Percentiles rank a stretch among this genome's conserved stretches.
Conservation (phyloP, 2,329 filamentous ascomycete genomes). For the Aspergillus sclerotialis region DNA sequence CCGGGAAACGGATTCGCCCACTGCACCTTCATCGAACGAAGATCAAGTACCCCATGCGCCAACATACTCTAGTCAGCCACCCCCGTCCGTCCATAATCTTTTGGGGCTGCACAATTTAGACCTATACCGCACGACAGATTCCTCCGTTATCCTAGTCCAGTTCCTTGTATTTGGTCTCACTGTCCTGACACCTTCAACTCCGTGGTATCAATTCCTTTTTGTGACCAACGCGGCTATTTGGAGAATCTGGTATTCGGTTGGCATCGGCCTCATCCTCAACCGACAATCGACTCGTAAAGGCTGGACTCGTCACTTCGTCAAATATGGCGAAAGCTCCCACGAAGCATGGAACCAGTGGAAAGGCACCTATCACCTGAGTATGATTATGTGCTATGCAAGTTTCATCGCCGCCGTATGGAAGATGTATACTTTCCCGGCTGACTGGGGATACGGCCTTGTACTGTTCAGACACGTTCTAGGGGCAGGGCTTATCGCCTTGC, state of each 20-base stretch:
- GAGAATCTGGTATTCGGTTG: slow-evolving; percentile 87
- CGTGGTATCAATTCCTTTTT: slow-evolving; percentile 69
- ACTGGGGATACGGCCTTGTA: slow-evolving; percentile 82
- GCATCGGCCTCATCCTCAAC: slow-evolving; percentile 77
- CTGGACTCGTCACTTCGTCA: slow-evolving; percentile 97
- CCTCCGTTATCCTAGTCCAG: slow-evolving; percentile 68
- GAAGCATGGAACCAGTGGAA: slow-evolving; percentile 99
- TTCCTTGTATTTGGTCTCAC: slow-evolving; percentile 69
- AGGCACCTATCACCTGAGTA: slow-evolving; percentile 86
- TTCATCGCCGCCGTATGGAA: slow-evolving; percentile 93
- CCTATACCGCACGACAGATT: slow-evolving; percentile 78
- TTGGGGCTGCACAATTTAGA: slow-evolving; percentile 80
- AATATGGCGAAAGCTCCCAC: slow-evolving; percentile 81
- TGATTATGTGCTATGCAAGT: slow-evolving; percentile 80
- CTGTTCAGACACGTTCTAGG: slow-evolving; percentile 84
- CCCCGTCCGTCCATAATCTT: slow-evolving; percentile 70
- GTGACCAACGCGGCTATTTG: slow-evolving; percentile 71
- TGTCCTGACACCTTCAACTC: slow-evolving; percentile 68
- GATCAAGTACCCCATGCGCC: slow-evolving; percentile 31
- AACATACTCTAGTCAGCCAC: slow-evolving; percentile 44
- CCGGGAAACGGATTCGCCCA: slow-evolving; percentile 25
- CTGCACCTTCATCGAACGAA: slow-evolving; percentile 26
- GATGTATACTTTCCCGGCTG: slow-evolving; percentile 79
- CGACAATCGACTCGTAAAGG: slow-evolving; percentile 83
- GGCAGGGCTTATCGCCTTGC: slow-evolving; percentile 69